Percentiles rank a stretch among this genome's conserved stretches.
These are phyloP conservation scores for Colletotrichum kahawae DNA, from an alignment of 2,329 filamentous ascomycete species.

Conservation along the genomic window DNA sequence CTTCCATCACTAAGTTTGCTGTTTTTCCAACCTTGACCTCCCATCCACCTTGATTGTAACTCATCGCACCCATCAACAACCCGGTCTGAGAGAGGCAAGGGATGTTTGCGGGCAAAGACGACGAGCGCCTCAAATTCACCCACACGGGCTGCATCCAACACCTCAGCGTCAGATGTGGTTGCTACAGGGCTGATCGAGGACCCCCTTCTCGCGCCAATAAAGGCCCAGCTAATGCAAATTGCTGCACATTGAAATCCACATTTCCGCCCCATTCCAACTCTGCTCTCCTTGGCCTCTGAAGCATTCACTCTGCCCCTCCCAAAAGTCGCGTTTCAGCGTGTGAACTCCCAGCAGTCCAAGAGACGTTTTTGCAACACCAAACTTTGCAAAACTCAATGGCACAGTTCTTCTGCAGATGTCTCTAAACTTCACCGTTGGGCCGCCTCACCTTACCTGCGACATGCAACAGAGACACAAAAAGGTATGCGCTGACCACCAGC, in stretches of 20 bases:
- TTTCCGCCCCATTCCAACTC: neutral
- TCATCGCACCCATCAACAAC: neutral
- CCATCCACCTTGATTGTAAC: neutral
- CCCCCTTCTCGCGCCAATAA: neutral
- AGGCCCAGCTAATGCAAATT: neutral
- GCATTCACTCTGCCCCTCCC: neutral
- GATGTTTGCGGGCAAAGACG: neutral
- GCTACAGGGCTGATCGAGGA: conserved; percentile 6
- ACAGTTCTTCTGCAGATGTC: neutral
- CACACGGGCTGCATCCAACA: neutral
- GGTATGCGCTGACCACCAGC: neutral
- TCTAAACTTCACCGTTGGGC: neutral
- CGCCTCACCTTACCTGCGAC: neutral
- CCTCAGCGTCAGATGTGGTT: neutral
- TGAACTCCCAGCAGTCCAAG: neutral
- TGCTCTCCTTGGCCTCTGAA: neutral
- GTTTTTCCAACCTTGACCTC: neutral
- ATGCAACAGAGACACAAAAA: neutral
- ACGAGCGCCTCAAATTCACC: neutral
- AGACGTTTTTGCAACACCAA: neutral
- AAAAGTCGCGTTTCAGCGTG: neutral
- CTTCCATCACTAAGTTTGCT: neutral
- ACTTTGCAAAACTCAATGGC: neutral
- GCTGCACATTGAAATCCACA: neutral
- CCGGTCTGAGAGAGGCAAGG: neutral